Evolutionary conservation across 352 stramenopile genomes (phyloP).

Genomic region (Pythium pyrilobum): DNA sequence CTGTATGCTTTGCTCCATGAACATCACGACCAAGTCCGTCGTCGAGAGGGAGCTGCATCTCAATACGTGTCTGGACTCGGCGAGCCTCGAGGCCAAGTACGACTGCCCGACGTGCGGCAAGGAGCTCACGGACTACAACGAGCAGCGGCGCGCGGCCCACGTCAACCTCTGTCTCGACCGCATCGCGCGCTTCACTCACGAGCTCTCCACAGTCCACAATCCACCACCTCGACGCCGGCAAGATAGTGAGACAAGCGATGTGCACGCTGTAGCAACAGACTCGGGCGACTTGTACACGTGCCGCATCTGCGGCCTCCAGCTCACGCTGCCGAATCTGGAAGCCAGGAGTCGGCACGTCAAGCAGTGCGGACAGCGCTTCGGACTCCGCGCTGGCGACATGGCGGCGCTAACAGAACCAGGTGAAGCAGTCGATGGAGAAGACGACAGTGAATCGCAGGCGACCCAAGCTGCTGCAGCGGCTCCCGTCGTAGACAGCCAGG

Average conservation of each 20-base stretch:
- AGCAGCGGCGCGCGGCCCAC: slow-evolving; percentile 59
- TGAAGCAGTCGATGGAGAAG: no score
- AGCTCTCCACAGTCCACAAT: not conserved
- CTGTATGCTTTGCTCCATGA: slow-evolving; percentile 58
- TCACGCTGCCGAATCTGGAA: slow-evolving; percentile 32
- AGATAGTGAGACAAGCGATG: no score
- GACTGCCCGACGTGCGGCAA: slow-evolving; percentile 53
- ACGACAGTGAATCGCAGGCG: no score
- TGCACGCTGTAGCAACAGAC: no score
- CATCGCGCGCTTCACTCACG: slow-evolving; percentile 4
- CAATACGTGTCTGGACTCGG: slow-evolving; percentile 67
- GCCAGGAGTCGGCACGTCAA: slow-evolving; percentile 77
- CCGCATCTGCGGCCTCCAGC: slow-evolving; percentile 60
- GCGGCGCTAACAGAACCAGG: not conserved
- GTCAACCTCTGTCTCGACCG: slow-evolving; percentile 65
- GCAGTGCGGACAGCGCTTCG: slow-evolving; percentile 63
- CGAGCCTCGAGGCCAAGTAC: slow-evolving; percentile 22
- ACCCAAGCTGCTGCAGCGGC: not conserved
- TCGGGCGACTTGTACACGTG: slow-evolving; percentile 34
- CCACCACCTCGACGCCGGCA: no score
- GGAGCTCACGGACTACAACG: slow-evolving; percentile 57
- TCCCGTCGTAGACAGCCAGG: not conserved
- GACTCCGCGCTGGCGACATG: slow-evolving; percentile 48
- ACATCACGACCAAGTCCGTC: slow-evolving; percentile 48
- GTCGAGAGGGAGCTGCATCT: slow-evolving; percentile 53